Evolutionary conservation across 495 filamentous ascomycete species (phyloP), one percentile per base, ranked within the genome.

Genomic region (Amniculicola lignicola): DNA sequence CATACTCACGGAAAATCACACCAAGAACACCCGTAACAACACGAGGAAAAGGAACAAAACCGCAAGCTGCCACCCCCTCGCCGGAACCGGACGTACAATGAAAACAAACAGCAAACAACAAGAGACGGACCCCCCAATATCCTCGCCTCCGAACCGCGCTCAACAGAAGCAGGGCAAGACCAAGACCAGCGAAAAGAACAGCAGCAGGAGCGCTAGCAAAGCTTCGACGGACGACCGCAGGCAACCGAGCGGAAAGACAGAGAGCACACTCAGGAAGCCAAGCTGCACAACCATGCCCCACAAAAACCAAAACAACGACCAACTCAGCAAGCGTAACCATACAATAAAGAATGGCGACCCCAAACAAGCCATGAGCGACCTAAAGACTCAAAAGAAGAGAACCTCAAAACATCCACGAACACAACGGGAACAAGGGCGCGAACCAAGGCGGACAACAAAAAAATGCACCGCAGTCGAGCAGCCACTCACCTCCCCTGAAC

Each of bases 91-190:
- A 73, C 94, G 88, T 7, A 90, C 90, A 51, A 95, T 83, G 65
- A 96, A 91, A 69, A 95, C 87, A 54, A 95, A 83, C 36, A 93
- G 77, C 27, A 95, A 67, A 6, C 90, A 88, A 18, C 90, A 90
- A 66, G 95, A 88, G 1, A 93, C 75, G 66, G 94, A 93, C 5
- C 85, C 88, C 42, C 89, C 77, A 21, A 84, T 84, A 28, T 82
- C 79, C 70, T 95, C 89, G 50, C 83, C 81, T 16, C 85, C 88
- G 23, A 80, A 73, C 1, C 86, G 83, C 12, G 79, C 74, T 11
- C 78, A 70, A 42, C 80, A 75, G 45, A 86, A 51, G 11, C 83
- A 61, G 69, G 95, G 90, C 24, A 86, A 72, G 27, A 92, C 57
- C 51, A 88, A 80, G 74, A 86, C 92, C 28, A 93, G 57, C 7